phyloP scores from a whole-genome alignment of 176 grass and related monocot species.

The Musa beccarii region DNA sequence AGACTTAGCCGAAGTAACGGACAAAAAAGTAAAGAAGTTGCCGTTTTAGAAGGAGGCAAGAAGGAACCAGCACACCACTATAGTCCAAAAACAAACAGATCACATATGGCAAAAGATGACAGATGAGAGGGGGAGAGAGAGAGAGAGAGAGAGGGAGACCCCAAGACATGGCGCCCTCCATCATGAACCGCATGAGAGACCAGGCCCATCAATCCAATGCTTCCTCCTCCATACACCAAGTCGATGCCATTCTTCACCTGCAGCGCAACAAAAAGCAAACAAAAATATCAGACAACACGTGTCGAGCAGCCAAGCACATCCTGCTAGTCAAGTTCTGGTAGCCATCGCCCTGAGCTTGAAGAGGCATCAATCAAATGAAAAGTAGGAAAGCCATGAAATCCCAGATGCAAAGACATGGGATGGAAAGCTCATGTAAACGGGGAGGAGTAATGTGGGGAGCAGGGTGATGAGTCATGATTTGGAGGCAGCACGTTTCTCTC shows the following conservation, averaged over 20 bases:
- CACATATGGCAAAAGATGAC: conserved; percentile 25
- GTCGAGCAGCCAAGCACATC: too few relatives aligned
- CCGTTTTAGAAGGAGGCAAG: too few relatives aligned
- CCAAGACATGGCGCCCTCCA: conserved; percentile 95
- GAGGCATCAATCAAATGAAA: too few relatives aligned
- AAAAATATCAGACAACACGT: not conserved
- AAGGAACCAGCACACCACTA: too few relatives aligned
- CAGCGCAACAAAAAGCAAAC: conserved; percentile 10
- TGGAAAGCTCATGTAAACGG: too few relatives aligned
- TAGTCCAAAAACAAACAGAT: not conserved
- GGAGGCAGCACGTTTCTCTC: not conserved
- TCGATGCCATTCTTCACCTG: conserved; percentile 94
- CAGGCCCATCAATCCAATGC: conserved; percentile 94
- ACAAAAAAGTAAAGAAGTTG: too few relatives aligned
- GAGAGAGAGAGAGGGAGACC: conserved; percentile 36
- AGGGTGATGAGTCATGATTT: conserved; percentile 28
- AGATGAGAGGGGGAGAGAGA: not conserved
- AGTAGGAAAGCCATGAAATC: too few relatives aligned
- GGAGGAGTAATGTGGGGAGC: not conserved
- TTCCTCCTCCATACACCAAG: conserved; percentile 91
- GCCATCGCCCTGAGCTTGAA: too few relatives aligned
- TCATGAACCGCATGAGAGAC: conserved; percentile 97
- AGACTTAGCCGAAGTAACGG: too few relatives aligned
- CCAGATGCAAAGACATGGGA: too few relatives aligned
- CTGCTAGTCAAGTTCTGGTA: too few relatives aligned